phyloP scores from a whole-genome alignment of 208 protist species.

The Acanthamoeba sp. region DNA sequence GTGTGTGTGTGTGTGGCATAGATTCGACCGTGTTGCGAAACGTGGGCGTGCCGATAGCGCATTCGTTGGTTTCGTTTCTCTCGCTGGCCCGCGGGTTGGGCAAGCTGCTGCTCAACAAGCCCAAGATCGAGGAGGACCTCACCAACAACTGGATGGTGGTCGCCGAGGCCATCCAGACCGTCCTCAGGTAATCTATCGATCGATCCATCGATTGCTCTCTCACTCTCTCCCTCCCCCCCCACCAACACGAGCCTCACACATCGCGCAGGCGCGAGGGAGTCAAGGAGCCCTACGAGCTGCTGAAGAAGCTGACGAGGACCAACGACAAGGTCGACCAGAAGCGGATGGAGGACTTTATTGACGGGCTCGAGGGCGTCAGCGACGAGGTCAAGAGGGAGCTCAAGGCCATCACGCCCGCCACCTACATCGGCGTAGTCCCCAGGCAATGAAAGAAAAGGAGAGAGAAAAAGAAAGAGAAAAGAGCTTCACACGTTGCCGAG shows the following conservation, averaged over 20 bases:
- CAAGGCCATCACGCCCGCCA: conserved; percentile 87
- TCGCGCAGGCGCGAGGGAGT: conserved; percentile 68
- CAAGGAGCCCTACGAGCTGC: conserved; percentile 66
- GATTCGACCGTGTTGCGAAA: conserved; percentile 97
- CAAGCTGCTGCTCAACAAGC: conserved; percentile 93
- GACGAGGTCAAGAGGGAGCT: conserved; percentile 94
- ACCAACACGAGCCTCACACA: conserved; percentile 88
- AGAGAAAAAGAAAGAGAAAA: neutral
- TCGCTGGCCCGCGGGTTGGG: conserved; percentile 92
- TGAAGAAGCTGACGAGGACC: conserved; percentile 82
- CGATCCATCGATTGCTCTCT: no score
- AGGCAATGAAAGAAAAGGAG: neutral
- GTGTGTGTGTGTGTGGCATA: no score
- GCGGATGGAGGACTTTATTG: conserved; percentile 92
- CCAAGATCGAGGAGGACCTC: conserved; percentile 92
- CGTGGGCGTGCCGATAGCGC: conserved; percentile 94
- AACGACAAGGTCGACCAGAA: conserved; percentile 88
- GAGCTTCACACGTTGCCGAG: no score
- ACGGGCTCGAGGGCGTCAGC: conserved; percentile 90
- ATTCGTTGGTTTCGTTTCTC: conserved; percentile 93
- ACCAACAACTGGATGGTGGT: conserved; percentile 95
- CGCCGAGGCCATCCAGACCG: conserved; percentile 96
- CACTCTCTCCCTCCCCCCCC: conserved; percentile 95
- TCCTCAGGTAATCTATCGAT: conserved; percentile 93
- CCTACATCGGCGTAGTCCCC: conserved; percentile 86